Percentiles rank a stretch among this genome's conserved stretches.
Evolutionary conservation across 2,329 filamentous ascomycete genomes (phyloP).

Genomic region (Acrodontium crateriforme): DNA sequence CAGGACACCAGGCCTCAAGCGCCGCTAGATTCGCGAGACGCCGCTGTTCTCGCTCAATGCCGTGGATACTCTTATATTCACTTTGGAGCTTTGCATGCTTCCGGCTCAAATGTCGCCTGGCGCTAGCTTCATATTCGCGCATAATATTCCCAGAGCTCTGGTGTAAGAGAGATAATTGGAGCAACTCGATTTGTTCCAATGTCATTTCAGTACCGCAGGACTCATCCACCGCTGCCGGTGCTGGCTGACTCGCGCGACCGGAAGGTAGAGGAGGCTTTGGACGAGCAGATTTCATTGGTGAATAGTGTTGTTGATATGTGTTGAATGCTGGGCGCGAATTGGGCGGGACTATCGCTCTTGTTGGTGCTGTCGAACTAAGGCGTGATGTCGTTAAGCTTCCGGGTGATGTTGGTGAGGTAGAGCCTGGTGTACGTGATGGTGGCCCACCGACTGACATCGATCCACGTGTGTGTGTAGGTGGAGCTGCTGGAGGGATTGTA

Average conservation of each 20-base stretch:
- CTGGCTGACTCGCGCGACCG: conserved; percentile 45
- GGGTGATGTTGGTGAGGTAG: conserved; percentile 9
- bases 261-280: conserved; percentile 45
- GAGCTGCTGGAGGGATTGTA: too few species aligned
- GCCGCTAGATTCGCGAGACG: conserved; percentile 40
- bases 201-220: conserved; percentile 12
- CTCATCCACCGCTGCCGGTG: conserved; percentile 17
- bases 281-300: conserved; percentile 45
- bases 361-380: too few species aligned
- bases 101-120: conserved; percentile 24
- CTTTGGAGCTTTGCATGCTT: conserved; percentile 16
- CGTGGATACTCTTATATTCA: conserved; percentile 22
- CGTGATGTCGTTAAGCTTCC: conserved; percentile 6
- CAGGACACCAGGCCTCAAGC: conserved; percentile 37
- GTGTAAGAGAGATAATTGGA: conserved; percentile 53
- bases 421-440: conserved; percentile 5
- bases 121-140: conserved; percentile 43
- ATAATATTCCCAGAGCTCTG: conserved; percentile 35
- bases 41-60: conserved; percentile 13
- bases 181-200: conserved; percentile 43
- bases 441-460: too few species aligned
- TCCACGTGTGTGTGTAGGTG: too few species aligned
- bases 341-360: too few species aligned
- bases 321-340: conserved; percentile 42
- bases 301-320: conserved; percentile 54